Evolutionary conservation across 1,139 yeast genomes (phyloP).

Genomic region (Geotrichum europaeum): DNA sequence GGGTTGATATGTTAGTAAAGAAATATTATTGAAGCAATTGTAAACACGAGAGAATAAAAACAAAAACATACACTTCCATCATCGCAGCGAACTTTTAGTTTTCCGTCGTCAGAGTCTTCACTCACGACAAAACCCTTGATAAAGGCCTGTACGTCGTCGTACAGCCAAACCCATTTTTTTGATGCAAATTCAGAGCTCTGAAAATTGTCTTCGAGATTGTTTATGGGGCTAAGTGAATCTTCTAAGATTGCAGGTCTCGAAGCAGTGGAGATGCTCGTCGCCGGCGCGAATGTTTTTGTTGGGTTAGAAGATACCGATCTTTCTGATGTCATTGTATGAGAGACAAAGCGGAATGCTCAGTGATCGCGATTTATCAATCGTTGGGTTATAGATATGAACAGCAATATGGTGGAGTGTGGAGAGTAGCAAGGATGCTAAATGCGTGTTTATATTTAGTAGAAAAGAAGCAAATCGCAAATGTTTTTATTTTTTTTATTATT

Average conservation of each 20-base stretch:
- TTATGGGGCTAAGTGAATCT: background rate
- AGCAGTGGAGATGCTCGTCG: constrained; percentile 10
- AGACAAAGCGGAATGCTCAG: background rate
- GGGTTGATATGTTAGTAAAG: background rate
- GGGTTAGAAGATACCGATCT: background rate
- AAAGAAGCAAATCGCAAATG: background rate
- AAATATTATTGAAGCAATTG: background rate
- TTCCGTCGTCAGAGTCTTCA: constrained; percentile 33
- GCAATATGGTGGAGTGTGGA: background rate
- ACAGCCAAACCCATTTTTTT: constrained; percentile 75
- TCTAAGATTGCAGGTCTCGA: constrained; percentile 1
- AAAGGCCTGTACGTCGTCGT: constrained; percentile 60
- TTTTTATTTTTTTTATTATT: background rate
- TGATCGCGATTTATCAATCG: background rate
- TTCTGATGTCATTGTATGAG: background rate
- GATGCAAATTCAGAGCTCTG: constrained; percentile 48
- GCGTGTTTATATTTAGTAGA: background rate
- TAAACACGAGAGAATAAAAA: background rate
- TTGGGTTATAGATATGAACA: background rate
- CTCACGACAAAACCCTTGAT: constrained; percentile 60
- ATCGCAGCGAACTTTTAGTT: constrained; percentile 47
- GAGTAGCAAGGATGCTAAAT: background rate
- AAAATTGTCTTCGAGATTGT: constrained; percentile 1
- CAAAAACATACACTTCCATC: constrained; percentile 40
- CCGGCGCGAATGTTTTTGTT: constrained; percentile 16